Conservation (phyloP, 441 rosid species). For the Rhodomyrtus psidioides region DNA sequence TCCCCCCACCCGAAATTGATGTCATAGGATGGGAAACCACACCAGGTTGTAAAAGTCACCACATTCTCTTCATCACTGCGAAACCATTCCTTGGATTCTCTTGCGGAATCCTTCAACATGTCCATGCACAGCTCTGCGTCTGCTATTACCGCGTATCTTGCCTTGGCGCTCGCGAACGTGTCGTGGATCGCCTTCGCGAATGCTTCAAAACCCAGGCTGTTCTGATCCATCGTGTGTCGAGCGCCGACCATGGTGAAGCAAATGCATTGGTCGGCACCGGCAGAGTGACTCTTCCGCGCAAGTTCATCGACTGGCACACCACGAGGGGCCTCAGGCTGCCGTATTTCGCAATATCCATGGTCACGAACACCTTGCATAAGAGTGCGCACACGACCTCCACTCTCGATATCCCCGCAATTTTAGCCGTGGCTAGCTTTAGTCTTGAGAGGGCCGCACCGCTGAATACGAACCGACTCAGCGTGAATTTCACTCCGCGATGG, state of each 20-base stretch:
- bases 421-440: too few relatives aligned
- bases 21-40: slow-evolving; percentile 3
- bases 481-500: too few relatives aligned
- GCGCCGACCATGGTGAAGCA: background rate
- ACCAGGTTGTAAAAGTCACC: background rate
- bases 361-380: too few relatives aligned
- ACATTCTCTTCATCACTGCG: background rate
- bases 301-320: too few relatives aligned
- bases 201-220: background rate
- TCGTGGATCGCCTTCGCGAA: background rate
- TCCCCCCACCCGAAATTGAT: slow-evolving; percentile 20
- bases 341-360: too few relatives aligned
- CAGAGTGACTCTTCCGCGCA: too few relatives aligned
- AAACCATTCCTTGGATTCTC: background rate
- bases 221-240: background rate
- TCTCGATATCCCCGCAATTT: too few relatives aligned
- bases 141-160: background rate
- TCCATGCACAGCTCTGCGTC: background rate
- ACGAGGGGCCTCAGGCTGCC: too few relatives aligned
- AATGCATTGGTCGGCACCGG: background rate
- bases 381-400: too few relatives aligned
- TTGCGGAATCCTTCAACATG: background rate
- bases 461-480: too few relatives aligned
- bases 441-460: too few relatives aligned
- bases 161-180: background rate